Base-by-base conservation (phyloP, 1,139 yeast genomes). In the Candida sp. region DNA sequence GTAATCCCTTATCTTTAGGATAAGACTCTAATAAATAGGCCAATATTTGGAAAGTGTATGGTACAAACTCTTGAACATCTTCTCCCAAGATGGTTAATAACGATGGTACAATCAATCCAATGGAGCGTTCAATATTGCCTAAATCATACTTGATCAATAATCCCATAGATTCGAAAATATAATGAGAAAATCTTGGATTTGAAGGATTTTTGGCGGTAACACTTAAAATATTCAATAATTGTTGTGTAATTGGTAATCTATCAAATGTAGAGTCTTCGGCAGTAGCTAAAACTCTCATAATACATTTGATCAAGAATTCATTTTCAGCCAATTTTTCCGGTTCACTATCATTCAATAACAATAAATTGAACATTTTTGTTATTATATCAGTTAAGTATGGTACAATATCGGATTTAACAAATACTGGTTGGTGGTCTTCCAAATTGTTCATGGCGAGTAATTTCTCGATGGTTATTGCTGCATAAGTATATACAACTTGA, bases 301-400 rank as follows among this genome's bases (percentile, higher is more conserved):
- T 72, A 51, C 96, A 81, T 60, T 87, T 89, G 82, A 93, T 86
- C 58, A 93, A 71, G 58, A 88, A 93, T 59, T 95, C 99, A 63
- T 95, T 95, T 60, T 93, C 98, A 0, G 98, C 93, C 47, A 95
- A 71, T 59, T 90, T 91, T 61, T 91, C 97, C 0, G 98, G 97
- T 0, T 90, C 72, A 4, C 67, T 59, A 33, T 78, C 75, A 47
- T 79, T 80, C 43, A 73, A 69, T 45, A 82, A 70, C 44, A 93
- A 83, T 43, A 90, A 73, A 37, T 73, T 68, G 55, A 93, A 87
- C 43, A 91, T 70, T 48, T 79, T 84, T 33, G 76, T 73, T 44
- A 93, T 69, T 37, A 91, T 68, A 22, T 78, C 75, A 36, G 67
- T 64, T n/a, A 63, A 53, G 49, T 51, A 68, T 7, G 75, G 74